These are phyloP conservation scores for Vanilla planifolia DNA, from an alignment of 106 monocot species.

Conservation along the genomic window DNA sequence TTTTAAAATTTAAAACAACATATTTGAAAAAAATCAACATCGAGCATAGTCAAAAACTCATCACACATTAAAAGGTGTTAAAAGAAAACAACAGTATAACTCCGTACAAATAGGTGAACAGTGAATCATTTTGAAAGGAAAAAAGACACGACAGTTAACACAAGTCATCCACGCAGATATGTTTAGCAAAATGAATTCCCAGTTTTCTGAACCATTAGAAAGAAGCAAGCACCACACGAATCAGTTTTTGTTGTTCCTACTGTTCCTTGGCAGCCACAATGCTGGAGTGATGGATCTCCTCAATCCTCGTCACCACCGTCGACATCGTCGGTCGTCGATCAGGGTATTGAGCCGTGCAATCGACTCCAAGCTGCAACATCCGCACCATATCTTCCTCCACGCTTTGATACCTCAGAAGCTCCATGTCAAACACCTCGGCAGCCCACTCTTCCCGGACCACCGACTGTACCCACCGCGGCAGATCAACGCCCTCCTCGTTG, in stretches of 20 bases:
- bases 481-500: constrained; percentile 37
- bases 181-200: too few relatives aligned
- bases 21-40: too few relatives aligned
- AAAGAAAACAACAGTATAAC: too few relatives aligned
- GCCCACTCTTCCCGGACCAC: constrained; percentile 54
- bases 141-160: too few relatives aligned
- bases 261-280: not conserved
- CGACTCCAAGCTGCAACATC: constrained; percentile 49
- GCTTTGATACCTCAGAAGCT: constrained; percentile 35
- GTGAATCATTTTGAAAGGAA: too few relatives aligned
- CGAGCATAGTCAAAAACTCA: too few relatives aligned
- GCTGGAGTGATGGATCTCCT: constrained; percentile 25
- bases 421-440: constrained; percentile 47
- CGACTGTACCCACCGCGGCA: constrained; percentile 58
- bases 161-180: too few relatives aligned
- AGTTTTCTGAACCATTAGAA: too few relatives aligned
- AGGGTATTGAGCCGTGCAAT: constrained; percentile 35
- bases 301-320: constrained; percentile 33
- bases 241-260: not conserved
- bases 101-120: too few relatives aligned
- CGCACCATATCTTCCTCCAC: constrained; percentile 57
- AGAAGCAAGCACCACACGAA: not conserved
- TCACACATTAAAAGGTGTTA: too few relatives aligned
- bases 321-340: constrained; percentile 34
- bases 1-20: too few relatives aligned